Percentiles rank a stretch among this genome's conserved stretches.
Conservation (phyloP, 768 basidiomycete genomes). For the Hemileccinum impolitum region DNA sequence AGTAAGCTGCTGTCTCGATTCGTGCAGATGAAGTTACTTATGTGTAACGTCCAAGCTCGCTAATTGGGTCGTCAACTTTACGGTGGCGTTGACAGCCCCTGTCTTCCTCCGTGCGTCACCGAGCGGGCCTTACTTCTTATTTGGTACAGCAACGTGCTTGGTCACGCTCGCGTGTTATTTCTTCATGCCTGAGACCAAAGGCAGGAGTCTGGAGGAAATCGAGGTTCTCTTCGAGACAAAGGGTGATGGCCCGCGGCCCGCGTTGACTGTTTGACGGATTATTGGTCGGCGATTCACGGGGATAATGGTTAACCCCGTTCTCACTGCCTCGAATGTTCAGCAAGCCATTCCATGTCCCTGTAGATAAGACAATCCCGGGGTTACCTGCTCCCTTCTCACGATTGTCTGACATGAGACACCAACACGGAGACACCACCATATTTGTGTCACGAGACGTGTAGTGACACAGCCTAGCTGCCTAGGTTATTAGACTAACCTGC, state of each 20-base stretch:
- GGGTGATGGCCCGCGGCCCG: neutral
- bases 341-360: neutral
- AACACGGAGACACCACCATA: too few species aligned
- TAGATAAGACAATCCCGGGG: too few species aligned
- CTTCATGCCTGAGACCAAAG: slow-evolving; percentile 44
- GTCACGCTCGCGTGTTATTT: slow-evolving; percentile 37
- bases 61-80: slow-evolving; percentile 37
- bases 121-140: slow-evolving; percentile 48
- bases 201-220: slow-evolving; percentile 42
- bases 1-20: slow-evolving; percentile 26
- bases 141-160: slow-evolving; percentile 36
- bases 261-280: neutral
- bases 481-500: too few species aligned
- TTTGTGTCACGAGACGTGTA: too few species aligned
- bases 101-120: slow-evolving; percentile 43
- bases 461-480: too few species aligned
- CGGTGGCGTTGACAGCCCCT: slow-evolving; percentile 44
- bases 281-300: neutral
- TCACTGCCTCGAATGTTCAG: neutral
- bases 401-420: too few species aligned
- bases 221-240: slow-evolving; percentile 34
- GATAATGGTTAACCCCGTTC: too few species aligned
- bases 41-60: slow-evolving; percentile 14
- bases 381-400: too few species aligned
- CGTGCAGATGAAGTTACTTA: neutral